Base-by-base conservation (phyloP, 1,284 basidiomycete genomes). In the Apiotrichum siamense region DNA sequence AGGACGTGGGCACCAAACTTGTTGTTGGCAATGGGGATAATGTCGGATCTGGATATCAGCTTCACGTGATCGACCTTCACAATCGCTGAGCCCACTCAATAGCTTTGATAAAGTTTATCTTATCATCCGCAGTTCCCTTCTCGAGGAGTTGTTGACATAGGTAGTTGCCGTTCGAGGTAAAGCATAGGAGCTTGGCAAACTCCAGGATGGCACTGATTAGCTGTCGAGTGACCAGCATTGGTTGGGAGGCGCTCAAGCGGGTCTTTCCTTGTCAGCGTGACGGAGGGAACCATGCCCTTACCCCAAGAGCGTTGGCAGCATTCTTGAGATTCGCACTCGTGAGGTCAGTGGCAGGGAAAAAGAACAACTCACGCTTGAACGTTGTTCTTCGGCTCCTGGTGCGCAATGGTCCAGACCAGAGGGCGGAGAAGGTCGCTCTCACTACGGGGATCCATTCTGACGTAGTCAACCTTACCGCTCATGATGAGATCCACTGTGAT, bases 1-100 rank as follows among this genome's bases (percentile, higher is more conserved):
- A 71, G 55, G n/a, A 71, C 69, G 43, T 71, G 69, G 1, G 66
- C 67, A 1, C 69, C 69, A 54, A 69, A 69, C 41, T 69, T 69
- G 55, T 69, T 64, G 50, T 67, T 68, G 12, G 69, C 69, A 45
- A 71, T 71, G 23, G 61, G 44, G 20, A 71, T 62, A 17, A 71
- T 57, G 20, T 71, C 62, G 15, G 62, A 57, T 31, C 69, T 71
- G 46, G 1, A 9, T 6, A 26, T 53, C 25, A 57, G 49, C 18
- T 31, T 6, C 3, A 21, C 3, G 13, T 18, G 13, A 10, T 3
- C 3, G 1, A 25, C 12, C 7, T 3, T 6, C 11, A 52, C 64
- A n/a, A n/a, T n/a, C n/a, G n/a, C n/a, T n/a, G n/a, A n/a, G n/a
- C n/a, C 44, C 35, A 69, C 69, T 63, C 52, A 31, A 71, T 67